Evolutionary conservation across 148 eudicot species (phyloP), one percentile per base, ranked within the genome.

Genomic region (Camellia granthamiana): DNA sequence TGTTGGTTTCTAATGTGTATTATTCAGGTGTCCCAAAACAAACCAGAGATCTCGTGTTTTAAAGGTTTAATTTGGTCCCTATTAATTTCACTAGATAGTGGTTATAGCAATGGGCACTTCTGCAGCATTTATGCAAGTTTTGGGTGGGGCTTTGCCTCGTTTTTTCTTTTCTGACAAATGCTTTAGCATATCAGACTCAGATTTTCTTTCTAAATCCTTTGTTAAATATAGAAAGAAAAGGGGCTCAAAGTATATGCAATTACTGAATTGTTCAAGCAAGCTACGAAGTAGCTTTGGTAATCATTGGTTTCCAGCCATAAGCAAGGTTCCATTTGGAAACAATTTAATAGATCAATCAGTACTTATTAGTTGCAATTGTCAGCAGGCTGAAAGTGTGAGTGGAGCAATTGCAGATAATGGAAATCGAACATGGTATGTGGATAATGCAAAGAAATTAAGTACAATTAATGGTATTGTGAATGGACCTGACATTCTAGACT

Each of bases 371-470:
- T 84, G 86, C 80, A 88, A 84, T 46, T 88, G 89, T 77, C 85
- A 85, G 16, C 78, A 81, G 9, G 87, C 89, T 74, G 92, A 87
- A 78, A 84, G 85, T 71, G 83, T 81, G 70, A 85, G 81, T 67
- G 88, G 82, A 60, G 49, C 83, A 62, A 81, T 83, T 78, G 77
- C 83, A 1, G 83, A 77, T 18, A 87, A 83, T 74, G 89, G 69
- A 10, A 83, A 76, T 76, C 90, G 86, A 21, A 77, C 90, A 54
- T 88, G 91, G 94, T 82, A 68, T 83, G 81, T 79, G 77, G 90
- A 87, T 63, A 80, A 79, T 52, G 84, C 79, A 2, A 83, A 84
- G 74, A 79, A 79, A 41, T 75, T 89, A 30, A 80, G 81, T 80
- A 46, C 83, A 47, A 59, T 86, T 78, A 66, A 72, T 64, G 80